phyloP scores from a whole-genome alignment of 495 filamentous ascomycete genomes.

The Apodospora peruviana region DNA sequence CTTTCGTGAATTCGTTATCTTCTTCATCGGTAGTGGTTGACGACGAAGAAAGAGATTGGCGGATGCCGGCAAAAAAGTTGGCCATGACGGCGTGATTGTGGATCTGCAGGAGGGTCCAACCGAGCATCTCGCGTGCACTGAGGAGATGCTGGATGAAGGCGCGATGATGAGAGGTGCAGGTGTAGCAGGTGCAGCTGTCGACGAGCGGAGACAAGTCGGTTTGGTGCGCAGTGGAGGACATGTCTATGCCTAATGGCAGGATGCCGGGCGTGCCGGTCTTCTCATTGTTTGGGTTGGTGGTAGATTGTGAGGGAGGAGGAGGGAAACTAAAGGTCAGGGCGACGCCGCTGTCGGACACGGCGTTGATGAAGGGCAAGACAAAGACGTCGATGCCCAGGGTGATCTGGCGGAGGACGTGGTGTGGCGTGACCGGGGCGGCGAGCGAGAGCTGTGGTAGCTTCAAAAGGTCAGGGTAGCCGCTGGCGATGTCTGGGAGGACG shows the following conservation, averaged over 20 bases:
- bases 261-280: not conserved
- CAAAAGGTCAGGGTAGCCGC: constrained; percentile 40
- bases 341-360: constrained; percentile 77
- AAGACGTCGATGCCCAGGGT: constrained; percentile 74
- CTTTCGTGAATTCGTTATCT: constrained; percentile 58
- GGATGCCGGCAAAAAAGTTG: constrained; percentile 66
- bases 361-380: constrained; percentile 65
- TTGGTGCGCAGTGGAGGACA: constrained; percentile 59
- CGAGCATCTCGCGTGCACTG: constrained; percentile 88
- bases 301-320: constrained; percentile 19
- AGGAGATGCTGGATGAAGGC: constrained; percentile 87
- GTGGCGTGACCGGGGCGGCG: constrained; percentile 60
- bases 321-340: constrained; percentile 79
- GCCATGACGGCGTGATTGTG: constrained; percentile 76
- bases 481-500: constrained; percentile 59
- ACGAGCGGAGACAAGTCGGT: constrained; percentile 54
- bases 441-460: constrained; percentile 69
- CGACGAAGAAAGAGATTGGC: constrained; percentile 39
- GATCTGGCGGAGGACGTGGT: constrained; percentile 68
- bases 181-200: constrained; percentile 67
- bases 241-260: constrained; percentile 63
- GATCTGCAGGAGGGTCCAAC: constrained; percentile 85
- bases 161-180: constrained; percentile 76
- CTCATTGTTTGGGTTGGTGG: not conserved
- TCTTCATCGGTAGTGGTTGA: no score